Percentiles rank a stretch among this genome's conserved stretches.
Evolutionary conservation across 208 protist genomes (phyloP).

Genomic region (Leishmania mexicana): DNA sequence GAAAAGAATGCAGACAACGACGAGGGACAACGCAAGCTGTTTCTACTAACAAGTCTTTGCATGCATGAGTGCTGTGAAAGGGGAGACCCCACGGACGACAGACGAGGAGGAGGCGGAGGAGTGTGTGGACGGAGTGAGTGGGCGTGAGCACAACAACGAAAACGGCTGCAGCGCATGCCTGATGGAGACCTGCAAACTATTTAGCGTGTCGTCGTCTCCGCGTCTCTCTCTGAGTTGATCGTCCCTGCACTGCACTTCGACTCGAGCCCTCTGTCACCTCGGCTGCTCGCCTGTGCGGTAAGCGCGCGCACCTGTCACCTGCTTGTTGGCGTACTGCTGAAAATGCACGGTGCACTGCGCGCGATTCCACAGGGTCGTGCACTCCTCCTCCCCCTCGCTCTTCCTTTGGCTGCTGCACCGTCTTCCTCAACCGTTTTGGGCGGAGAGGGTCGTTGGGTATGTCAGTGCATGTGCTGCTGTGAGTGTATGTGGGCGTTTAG

Average conservation of each 20-base stretch:
- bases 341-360: background rate
- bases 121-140: background rate
- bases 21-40: background rate
- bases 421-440: background rate
- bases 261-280: background rate
- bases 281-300: background rate
- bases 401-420: background rate
- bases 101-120: background rate
- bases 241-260: background rate
- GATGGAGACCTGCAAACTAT: background rate
- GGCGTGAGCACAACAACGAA: background rate
- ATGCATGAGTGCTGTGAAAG: background rate
- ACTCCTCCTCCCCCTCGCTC: background rate
- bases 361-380: background rate
- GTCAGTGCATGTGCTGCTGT: background rate
- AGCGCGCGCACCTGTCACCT: background rate
- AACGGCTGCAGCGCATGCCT: too few relatives aligned
- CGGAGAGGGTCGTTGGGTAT: background rate
- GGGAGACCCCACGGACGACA: background rate
- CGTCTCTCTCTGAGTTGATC: background rate
- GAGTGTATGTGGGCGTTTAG: background rate
- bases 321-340: background rate
- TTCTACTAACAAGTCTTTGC: background rate
- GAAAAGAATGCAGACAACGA: conserved; percentile 11
- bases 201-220: background rate